Base-by-base conservation (phyloP, 768 basidiomycete species). In the Tylopilus felleus region DNA sequence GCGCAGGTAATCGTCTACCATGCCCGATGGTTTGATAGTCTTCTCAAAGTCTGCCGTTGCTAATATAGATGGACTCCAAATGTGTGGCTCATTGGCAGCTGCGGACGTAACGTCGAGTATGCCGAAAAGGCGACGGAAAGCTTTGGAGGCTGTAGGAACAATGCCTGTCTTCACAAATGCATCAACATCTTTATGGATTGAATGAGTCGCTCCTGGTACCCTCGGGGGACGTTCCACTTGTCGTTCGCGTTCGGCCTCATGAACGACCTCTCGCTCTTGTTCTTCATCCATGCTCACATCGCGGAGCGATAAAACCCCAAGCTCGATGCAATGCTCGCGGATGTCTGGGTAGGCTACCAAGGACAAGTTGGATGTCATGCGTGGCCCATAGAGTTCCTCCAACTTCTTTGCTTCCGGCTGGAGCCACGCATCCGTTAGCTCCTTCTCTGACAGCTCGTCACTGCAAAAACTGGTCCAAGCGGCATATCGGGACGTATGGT, bases 201-300 rank as follows among this genome's bases (percentile, higher is more conserved):
- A 39, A 51, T 73, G 72, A 1, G 1, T 8, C 8, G 59, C 58
- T 10, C 68, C 54, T 10, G 39, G 3, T 13, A 67, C 65, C 25
- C 40, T 63, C 1, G 68, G 60, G 5, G 76, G 73, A 7, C 74
- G 66, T 57, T 77, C 64, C 2, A 73, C 57, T 53, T 79, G 66
- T 9, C 61, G 64, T 55, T 80, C 78, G 12, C 58, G 61, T 54
- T 79, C 77, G 7, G 69, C 63, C 58, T 81, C 79, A 23, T 76
- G 75, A 1, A 60, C 56, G 5, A 81, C 63, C 52, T 81, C 78
- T 27, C 79, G 65, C 52, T 81, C 80, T 53, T 80, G 79, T 55
- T 81, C 80, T 56, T 80, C 77, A 28, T 73, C 74, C 61, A 77
- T 61, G 35, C 51, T 58, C 22, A 52, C 57, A 35, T 66, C 60